phyloP scores from a whole-genome alignment of 495 filamentous ascomycete genomes.

The Penicillium argentinense region DNA sequence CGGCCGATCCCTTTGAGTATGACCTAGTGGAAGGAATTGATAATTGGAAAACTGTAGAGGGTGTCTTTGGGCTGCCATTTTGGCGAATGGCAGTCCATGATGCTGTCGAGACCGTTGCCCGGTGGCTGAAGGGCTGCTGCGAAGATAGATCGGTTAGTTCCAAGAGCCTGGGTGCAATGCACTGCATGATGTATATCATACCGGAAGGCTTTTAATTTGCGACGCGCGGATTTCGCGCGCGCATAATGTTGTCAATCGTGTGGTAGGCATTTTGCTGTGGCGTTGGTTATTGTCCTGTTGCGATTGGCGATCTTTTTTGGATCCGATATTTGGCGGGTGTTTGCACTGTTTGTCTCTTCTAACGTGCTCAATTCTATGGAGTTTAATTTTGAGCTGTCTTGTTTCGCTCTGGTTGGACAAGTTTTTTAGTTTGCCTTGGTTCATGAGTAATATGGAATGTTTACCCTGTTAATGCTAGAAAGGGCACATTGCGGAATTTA shows the following conservation, averaged over 20 bases:
- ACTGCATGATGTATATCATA: too few relatives aligned
- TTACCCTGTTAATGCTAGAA: too few relatives aligned
- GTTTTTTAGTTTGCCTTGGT: too few relatives aligned
- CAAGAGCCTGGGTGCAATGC: too few relatives aligned
- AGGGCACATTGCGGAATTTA: too few relatives aligned
- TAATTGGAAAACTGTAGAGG: neutral
- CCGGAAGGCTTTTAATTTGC: conserved; percentile 12
- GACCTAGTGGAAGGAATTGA: neutral
- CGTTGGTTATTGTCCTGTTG: conserved; percentile 4
- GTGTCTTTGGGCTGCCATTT: conserved; percentile 4
- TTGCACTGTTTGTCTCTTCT: conserved; percentile 34
- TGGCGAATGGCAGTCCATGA: neutral
- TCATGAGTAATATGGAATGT: too few relatives aligned
- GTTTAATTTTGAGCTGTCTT: too few relatives aligned
- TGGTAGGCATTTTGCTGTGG: conserved; percentile 19
- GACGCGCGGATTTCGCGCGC: conserved; percentile 15
- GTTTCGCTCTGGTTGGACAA: too few relatives aligned
- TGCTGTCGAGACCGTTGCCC: conserved; percentile 9
- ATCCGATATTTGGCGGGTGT: conserved; percentile 15
- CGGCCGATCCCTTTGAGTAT: conserved; percentile 15
- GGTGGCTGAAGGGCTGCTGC: conserved; percentile 12
- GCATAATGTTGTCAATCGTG: conserved; percentile 21
- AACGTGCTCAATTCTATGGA: too few relatives aligned
- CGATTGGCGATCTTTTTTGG: conserved; percentile 21
- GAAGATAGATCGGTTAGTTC: conserved; percentile 3